Conservation (phyloP, 768 basidiomycete genomes). For the Leccinum disarticulatum region DNA sequence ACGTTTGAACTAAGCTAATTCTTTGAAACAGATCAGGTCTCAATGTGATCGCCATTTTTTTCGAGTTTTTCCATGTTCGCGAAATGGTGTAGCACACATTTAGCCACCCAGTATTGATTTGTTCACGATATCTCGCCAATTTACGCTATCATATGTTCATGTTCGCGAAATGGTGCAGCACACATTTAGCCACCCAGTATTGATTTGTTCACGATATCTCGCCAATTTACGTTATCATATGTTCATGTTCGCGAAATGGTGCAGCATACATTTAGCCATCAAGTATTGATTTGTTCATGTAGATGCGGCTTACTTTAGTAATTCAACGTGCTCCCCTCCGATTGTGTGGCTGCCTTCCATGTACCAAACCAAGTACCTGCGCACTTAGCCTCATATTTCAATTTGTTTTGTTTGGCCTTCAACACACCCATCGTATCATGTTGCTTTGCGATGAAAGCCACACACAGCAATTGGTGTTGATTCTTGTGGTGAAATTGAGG, state of each 20-base stretch:
- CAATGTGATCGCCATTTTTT: background rate
- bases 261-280: too few species aligned
- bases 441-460: background rate
- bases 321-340: background rate
- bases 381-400: background rate
- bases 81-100: background rate
- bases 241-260: background rate
- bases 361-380: background rate
- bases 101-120: too few species aligned
- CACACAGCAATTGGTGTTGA: background rate
- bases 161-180: background rate
- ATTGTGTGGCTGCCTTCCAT: conserved; percentile 5
- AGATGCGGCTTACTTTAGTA: background rate
- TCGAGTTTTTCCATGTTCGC: background rate
- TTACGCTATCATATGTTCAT: background rate
- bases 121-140: background rate
- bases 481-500: background rate
- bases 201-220: background rate
- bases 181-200: too few species aligned
- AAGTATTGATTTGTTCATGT: too few species aligned
- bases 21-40: background rate
- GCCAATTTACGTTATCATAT: background rate
- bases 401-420: background rate
- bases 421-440: background rate
- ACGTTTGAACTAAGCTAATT: background rate